Evolutionary conservation across 1,139 yeast genomes (phyloP).

Genomic region (Yamadazyma atmosphaerica): DNA sequence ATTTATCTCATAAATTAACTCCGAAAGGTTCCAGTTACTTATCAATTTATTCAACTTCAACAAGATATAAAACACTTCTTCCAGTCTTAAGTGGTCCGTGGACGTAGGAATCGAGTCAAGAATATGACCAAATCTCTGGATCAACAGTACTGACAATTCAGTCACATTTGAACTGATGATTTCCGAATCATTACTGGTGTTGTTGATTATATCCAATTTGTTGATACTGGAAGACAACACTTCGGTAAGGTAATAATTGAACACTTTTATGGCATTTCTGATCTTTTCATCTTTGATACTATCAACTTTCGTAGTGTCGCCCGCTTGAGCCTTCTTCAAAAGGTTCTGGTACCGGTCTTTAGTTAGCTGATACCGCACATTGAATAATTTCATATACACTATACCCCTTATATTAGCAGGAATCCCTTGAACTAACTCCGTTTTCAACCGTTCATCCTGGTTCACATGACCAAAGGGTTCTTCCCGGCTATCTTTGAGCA

Average conservation of each 20-base stretch:
- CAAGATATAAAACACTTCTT: constrained; percentile 34
- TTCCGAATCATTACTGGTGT: constrained; percentile 14
- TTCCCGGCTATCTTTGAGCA: constrained; percentile 2
- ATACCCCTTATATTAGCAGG: constrained; percentile 30
- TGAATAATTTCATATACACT: constrained; percentile 35
- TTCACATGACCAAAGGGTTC: constrained; percentile 2
- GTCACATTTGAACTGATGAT: constrained; percentile 4
- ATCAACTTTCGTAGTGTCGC: constrained; percentile 16
- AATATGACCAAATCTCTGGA: constrained; percentile 19
- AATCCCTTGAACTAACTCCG: constrained; percentile 31
- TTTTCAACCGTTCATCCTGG: constrained; percentile 22
- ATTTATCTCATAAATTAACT: constrained; percentile 37
- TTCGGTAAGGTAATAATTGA: constrained; percentile 34
- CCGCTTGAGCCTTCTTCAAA: constrained; percentile 26
- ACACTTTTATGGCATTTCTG: constrained; percentile 32
- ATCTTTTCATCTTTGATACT: constrained; percentile 12
- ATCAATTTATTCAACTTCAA: constrained; percentile 36
- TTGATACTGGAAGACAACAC: constrained; percentile 13
- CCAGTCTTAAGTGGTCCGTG: constrained; percentile 19
- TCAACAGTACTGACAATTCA: constrained; percentile 3
- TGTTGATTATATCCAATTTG: constrained; percentile 15
- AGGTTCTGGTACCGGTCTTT: constrained; percentile 32
- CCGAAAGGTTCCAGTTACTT: constrained; percentile 30
- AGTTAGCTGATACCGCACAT: constrained; percentile 31
- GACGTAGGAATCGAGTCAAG: constrained; percentile 11